phyloP scores from a whole-genome alignment of 129 eudicot species.

The Pseudognaphalium luteoalbum region DNA sequence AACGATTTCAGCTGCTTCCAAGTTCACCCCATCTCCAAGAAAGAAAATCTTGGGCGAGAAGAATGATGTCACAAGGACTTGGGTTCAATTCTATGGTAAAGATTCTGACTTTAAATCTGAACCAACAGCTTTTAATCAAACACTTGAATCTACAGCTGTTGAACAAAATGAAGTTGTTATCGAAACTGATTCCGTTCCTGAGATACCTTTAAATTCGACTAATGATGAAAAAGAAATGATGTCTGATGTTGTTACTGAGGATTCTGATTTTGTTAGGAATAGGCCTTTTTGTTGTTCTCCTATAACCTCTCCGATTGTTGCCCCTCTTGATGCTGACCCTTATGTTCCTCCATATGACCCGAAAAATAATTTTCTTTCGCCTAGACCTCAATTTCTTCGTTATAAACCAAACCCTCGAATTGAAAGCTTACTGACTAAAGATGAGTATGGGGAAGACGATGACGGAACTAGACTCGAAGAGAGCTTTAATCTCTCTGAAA shows the following conservation, averaged over 20 bases:
- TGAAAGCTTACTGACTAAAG: slow-evolving; percentile 45
- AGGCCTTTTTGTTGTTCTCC: slow-evolving; percentile 32
- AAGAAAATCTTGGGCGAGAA: slow-evolving; percentile 68
- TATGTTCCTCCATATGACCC: slow-evolving; percentile 83
- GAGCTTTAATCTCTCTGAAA: slow-evolving; percentile 45
- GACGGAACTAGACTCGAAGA: slow-evolving; percentile 44
- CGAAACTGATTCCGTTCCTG: slow-evolving; percentile 29
- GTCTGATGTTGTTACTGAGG: slow-evolving; percentile 28
- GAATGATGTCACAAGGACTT: slow-evolving; percentile 61
- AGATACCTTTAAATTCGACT: slow-evolving; percentile 35
- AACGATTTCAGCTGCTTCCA: slow-evolving; percentile 76
- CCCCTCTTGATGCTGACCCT: slow-evolving; percentile 75
- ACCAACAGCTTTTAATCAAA: slow-evolving; percentile 22
- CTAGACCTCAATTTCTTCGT: slow-evolving; percentile 84
- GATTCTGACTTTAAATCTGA: slow-evolving; percentile 35
- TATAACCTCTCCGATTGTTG: slow-evolving; percentile 42
- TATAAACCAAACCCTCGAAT: slow-evolving; percentile 73
- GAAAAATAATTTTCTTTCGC: slow-evolving; percentile 68
- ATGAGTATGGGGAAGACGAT: slow-evolving; percentile 36
- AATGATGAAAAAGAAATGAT: slow-evolving; percentile 30
- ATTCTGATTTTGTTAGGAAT: slow-evolving; percentile 24
- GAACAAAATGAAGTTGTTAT: slow-evolving; percentile 32
- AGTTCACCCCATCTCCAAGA: slow-evolving; percentile 72
- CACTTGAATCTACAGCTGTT: slow-evolving; percentile 16
- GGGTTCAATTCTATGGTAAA: slow-evolving; percentile 55